These are phyloP conservation scores for Pseudocercospora eumusae DNA, from an alignment of 2,329 filamentous ascomycete species.

Conservation along the genomic window DNA sequence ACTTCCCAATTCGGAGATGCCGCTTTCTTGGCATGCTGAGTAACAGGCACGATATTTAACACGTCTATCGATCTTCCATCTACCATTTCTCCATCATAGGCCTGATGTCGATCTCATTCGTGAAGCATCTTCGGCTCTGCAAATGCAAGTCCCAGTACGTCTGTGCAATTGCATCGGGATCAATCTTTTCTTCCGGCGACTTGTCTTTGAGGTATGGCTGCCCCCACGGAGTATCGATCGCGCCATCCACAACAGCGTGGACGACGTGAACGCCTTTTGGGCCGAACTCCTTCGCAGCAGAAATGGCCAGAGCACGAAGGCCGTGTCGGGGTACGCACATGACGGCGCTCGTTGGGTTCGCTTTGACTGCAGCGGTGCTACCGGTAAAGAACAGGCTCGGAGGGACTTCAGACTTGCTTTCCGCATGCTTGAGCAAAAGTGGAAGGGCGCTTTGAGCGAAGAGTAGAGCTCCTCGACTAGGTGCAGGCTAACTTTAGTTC, in stretches of 20 bases:
- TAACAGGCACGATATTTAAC: too few relatives aligned
- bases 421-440: conserved; percentile 63
- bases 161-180: conserved; percentile 79
- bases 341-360: conserved; percentile 54
- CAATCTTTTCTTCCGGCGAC: conserved; percentile 66
- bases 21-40: background rate
- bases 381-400: conserved; percentile 84
- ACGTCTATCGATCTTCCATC: too few relatives aligned
- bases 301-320: conserved; percentile 64
- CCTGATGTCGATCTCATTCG: conserved; percentile 75
- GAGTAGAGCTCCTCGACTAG: conserved; percentile 66
- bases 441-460: conserved; percentile 74
- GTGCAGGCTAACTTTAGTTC: background rate
- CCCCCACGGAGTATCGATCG: conserved; percentile 75
- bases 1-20: background rate
- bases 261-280: conserved; percentile 79
- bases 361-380: conserved; percentile 75
- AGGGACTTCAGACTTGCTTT: conserved; percentile 57
- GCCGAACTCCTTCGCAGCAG: conserved; percentile 76
- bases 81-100: conserved; percentile 82
- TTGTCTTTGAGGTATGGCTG: conserved; percentile 58
- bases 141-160: conserved; percentile 81
- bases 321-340: conserved; percentile 63
- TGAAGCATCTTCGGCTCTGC: conserved; percentile 75
- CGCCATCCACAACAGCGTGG: conserved; percentile 72